A percentile compares a stretch with the other conserved stretches of the same genome.
Conservation (phyloP, 495 filamentous ascomycete genomes). For the Penicillium robsamsonii region DNA sequence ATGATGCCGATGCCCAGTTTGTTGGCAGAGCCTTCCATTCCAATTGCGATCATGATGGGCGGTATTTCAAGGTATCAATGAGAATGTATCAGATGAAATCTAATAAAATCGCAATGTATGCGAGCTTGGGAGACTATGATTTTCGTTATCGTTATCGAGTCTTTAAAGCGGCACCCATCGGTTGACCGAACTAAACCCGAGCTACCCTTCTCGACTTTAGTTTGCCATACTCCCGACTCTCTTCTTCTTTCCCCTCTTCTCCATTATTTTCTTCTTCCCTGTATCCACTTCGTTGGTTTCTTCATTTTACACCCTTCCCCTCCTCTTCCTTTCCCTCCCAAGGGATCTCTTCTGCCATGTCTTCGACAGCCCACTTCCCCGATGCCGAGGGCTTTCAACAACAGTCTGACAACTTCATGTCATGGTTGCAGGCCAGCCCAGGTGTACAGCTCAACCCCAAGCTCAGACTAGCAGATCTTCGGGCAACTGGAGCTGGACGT, state of each 20-base stretch:
- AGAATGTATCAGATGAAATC: neutral
- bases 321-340: constrained; percentile 9
- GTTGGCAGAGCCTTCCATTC: constrained; percentile 96
- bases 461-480: constrained; percentile 53
- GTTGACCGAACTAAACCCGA: constrained; percentile 27
- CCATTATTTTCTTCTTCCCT: constrained; percentile 22
- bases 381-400: constrained; percentile 44
- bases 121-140: neutral
- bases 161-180: constrained; percentile 26
- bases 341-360: constrained; percentile 29
- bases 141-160: constrained; percentile 31
- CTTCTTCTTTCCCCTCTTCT: constrained; percentile 17
- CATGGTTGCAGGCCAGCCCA: constrained; percentile 52
- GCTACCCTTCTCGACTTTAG: constrained; percentile 12
- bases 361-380: constrained; percentile 37
- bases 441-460: constrained; percentile 55
- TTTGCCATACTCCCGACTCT: constrained; percentile 15
- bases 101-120: neutral
- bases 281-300: neutral
- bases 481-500: constrained; percentile 52
- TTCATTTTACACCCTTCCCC: neutral
- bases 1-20: constrained; percentile 96
- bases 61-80: neutral
- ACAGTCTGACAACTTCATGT: constrained; percentile 50
- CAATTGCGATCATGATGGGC: constrained; percentile 72